Base-by-base conservation (phyloP, 768 basidiomycete genomes). In the Suillus variegatus region DNA sequence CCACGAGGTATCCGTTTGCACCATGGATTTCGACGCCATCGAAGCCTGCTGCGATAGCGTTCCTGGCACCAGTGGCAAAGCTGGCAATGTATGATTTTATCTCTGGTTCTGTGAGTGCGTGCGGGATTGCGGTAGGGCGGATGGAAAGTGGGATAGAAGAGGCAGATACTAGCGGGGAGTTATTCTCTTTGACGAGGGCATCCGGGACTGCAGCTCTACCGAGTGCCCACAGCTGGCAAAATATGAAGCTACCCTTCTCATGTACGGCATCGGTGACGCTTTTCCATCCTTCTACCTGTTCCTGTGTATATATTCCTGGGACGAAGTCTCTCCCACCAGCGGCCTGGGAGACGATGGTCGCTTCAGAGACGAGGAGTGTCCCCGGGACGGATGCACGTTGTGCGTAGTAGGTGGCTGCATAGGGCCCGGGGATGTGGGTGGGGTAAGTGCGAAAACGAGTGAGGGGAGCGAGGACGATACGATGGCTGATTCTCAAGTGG, bases 11-110 rank as follows among this genome's bases (percentile, higher is more conserved):
- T 1, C 79, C 77, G 55, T 76, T 73, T 6, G 76, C 74, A 12
- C 62, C 71, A 49, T 77, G 75, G 36, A 77, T 68, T 73, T 86
- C 83, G 10, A 83, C 78, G 2, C 87, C 89, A 66, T 89, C 87
- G 68, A 89, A 89, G 0, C 86, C 88, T n/a, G 88, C 88, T 14
- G 73, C 64, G 6, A 86, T 78, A 1, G 85, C 87, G 63, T 86
- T 86, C 56, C 75, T 73, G 1, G 88, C 87, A 16, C 85, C 85
- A 18, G 77, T 70, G 0, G 76, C 82, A 67, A 81, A 88, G 3
- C 78, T 68, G 7, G 75, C n/a, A 4, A 81, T 70, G 64, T 82
- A 85, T 63, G 84, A 79, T 32, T 79, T 63, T 49, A 86, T 82
- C 64, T 86, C 86, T 0, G 63, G 66, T 0, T 75, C 67, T 0